phyloP scores from a whole-genome alignment of 2,329 filamentous ascomycete species.

The Periconia sp. region DNA sequence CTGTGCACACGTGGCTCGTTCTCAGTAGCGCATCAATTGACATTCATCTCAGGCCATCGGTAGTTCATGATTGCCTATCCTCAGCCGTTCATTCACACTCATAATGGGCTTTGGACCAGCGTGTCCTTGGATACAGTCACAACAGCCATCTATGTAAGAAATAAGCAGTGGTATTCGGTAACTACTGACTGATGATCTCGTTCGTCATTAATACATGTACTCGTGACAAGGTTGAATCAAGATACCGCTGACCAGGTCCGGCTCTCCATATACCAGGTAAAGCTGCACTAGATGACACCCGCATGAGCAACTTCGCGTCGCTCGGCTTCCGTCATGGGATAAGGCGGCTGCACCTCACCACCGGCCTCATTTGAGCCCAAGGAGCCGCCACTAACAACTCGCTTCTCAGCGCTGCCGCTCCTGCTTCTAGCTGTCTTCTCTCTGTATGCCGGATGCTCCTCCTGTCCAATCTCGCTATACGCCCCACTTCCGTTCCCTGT shows the following conservation, averaged over 20 bases:
- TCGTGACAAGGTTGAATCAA: constrained; percentile 11
- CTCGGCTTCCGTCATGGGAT: constrained; percentile 39
- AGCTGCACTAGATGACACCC: constrained; percentile 18
- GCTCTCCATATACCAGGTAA: too few species aligned
- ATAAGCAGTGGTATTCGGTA: too few species aligned
- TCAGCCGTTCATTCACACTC: too few species aligned
- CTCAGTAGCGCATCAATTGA: too few species aligned
- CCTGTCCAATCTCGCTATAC: constrained; percentile 19
- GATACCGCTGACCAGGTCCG: too few species aligned
- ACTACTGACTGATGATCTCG: too few species aligned
- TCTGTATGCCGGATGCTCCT: constrained; percentile 23
- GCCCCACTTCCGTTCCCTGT: constrained; percentile 10
- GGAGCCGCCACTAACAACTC: constrained; percentile 30
- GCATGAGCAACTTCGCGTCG: constrained; percentile 31
- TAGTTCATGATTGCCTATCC: too few species aligned
- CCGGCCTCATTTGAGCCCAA: constrained; percentile 25
- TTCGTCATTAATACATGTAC: constrained; percentile 23
- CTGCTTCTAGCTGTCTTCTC: constrained; percentile 27
- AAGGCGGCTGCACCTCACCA: constrained; percentile 31
- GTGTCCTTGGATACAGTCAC: too few species aligned
- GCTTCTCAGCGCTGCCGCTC: constrained; percentile 27
- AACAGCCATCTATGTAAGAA: too few species aligned
- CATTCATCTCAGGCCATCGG: too few species aligned
- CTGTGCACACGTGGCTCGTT: too few species aligned
- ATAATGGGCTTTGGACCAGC: too few species aligned